phyloP scores from a whole-genome alignment of 2,329 filamentous ascomycete genomes.

The Trichoderma hamatum region DNA sequence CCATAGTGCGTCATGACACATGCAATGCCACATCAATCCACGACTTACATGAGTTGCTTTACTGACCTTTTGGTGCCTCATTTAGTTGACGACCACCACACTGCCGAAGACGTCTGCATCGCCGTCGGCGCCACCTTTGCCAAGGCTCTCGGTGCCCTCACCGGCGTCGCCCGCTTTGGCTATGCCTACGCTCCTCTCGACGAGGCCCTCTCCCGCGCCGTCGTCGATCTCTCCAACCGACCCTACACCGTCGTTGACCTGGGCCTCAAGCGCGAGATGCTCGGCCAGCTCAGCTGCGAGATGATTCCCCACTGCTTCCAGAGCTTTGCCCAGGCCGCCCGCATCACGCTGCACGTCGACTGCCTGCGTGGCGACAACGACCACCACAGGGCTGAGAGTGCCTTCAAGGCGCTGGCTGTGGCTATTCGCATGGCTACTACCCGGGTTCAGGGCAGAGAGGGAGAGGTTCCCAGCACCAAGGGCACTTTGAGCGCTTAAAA shows the following conservation, averaged over 20 bases:
- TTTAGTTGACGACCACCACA: slow-evolving; percentile 96
- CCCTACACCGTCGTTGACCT: slow-evolving; percentile 84
- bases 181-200: slow-evolving; percentile 92
- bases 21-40: background rate
- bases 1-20: slow-evolving; percentile 66
- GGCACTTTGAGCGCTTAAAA: slow-evolving; percentile 72
- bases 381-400: slow-evolving; percentile 93
- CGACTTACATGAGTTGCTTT: background rate
- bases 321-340: slow-evolving; percentile 88
- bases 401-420: slow-evolving; percentile 93
- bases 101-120: slow-evolving; percentile 92
- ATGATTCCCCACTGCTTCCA: slow-evolving; percentile 97
- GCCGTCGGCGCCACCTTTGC: slow-evolving; percentile 87
- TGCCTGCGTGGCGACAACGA: slow-evolving; percentile 90
- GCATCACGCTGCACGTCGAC: slow-evolving; percentile 93
- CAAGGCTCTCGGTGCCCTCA: slow-evolving; percentile 72
- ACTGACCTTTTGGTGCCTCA: background rate
- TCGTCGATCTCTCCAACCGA: slow-evolving; percentile 92
- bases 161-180: slow-evolving; percentile 87
- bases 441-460: slow-evolving; percentile 76
- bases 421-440: slow-evolving; percentile 78
- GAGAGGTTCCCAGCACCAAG: slow-evolving; percentile 95
- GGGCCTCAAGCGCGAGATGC: slow-evolving; percentile 85
- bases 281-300: slow-evolving; percentile 89
- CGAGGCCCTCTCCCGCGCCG: slow-evolving; percentile 89